These are phyloP conservation scores for Mycena leptocephala DNA, from an alignment of 768 basidiomycete genomes.

Conservation along the genomic window DNA sequence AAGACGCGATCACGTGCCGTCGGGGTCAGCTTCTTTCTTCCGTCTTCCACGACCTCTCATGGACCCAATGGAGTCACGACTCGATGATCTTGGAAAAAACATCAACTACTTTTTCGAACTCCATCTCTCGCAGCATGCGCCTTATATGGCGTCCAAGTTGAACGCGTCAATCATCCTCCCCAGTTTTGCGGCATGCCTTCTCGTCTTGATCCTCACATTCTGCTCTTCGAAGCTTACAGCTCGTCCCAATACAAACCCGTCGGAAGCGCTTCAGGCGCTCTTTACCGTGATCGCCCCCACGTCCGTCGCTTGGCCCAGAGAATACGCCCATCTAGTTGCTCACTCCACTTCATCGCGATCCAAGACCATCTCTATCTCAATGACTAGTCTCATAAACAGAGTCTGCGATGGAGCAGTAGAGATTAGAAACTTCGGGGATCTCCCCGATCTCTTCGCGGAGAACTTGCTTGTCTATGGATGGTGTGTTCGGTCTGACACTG, in stretches of 20 bases:
- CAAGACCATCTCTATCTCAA: conserved; percentile 48
- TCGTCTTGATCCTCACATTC: conserved; percentile 11
- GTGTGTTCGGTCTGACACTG: conserved; percentile 50
- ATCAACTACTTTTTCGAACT: background rate
- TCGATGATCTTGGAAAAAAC: background rate
- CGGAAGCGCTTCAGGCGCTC: conserved; percentile 53
- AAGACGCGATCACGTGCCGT: conserved; percentile 16
- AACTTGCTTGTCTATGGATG: conserved; percentile 56
- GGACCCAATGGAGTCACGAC: background rate
- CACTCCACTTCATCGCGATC: conserved; percentile 22
- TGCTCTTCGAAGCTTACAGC: background rate
- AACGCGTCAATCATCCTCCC: background rate
- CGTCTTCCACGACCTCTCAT: background rate
- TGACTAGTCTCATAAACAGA: conserved; percentile 54
- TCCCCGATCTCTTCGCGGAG: conserved; percentile 55
- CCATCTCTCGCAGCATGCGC: background rate
- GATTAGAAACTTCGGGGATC: conserved; percentile 58
- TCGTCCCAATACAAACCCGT: conserved; percentile 20
- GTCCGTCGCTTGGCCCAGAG: conserved; percentile 60
- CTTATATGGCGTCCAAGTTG: background rate
- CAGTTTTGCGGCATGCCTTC: background rate
- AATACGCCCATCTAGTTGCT: conserved; percentile 52
- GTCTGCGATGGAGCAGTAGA: conserved; percentile 60
- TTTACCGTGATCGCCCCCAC: conserved; percentile 61
- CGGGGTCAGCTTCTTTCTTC: background rate